Evolutionary conservation across 495 filamentous ascomycete species (phyloP).

Genomic region (Hypoxylon rickii): DNA sequence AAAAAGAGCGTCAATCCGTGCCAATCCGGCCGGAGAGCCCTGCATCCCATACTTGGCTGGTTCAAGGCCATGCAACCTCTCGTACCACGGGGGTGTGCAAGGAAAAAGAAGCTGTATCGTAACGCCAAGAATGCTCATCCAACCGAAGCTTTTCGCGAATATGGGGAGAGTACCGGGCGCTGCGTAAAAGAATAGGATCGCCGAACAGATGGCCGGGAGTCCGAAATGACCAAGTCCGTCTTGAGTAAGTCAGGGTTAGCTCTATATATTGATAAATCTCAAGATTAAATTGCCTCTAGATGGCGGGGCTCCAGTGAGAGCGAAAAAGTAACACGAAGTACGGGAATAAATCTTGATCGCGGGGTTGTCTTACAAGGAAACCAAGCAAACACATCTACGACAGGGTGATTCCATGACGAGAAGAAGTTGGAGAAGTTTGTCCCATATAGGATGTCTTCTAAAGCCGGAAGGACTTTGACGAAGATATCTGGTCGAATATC

Average conservation of each 20-base stretch:
- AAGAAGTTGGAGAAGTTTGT: conserved; percentile 95
- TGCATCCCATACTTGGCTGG: conserved; percentile 90
- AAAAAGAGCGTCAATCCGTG: conserved; percentile 84
- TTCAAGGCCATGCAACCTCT: conserved; percentile 80
- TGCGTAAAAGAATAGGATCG: conserved; percentile 81
- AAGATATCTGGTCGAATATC: conserved; percentile 89
- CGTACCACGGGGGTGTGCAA: conserved; percentile 95
- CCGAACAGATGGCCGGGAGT: conserved; percentile 74
- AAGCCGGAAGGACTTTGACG: conserved; percentile 90
- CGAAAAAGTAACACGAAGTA: not conserved
- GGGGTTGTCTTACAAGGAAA: conserved; percentile 61
- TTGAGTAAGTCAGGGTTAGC: not conserved
- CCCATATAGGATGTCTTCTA: conserved; percentile 96
- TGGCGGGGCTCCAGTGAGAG: not conserved
- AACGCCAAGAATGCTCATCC: conserved; percentile 87
- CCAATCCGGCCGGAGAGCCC: conserved; percentile 85
- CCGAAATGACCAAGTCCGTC: conserved; percentile 86
- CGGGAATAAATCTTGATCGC: not conserved
- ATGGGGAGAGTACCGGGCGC: conserved; percentile 83
- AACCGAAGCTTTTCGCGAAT: conserved; percentile 85
- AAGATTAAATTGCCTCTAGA: not conserved
- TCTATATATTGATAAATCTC: not conserved
- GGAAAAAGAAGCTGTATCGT: conserved; percentile 85
- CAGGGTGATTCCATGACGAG: conserved; percentile 78
- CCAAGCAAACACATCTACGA: conserved; percentile 89